Conservation (phyloP, 495 filamentous ascomycete species). For the Aspergillus olivimuriae region DNA sequence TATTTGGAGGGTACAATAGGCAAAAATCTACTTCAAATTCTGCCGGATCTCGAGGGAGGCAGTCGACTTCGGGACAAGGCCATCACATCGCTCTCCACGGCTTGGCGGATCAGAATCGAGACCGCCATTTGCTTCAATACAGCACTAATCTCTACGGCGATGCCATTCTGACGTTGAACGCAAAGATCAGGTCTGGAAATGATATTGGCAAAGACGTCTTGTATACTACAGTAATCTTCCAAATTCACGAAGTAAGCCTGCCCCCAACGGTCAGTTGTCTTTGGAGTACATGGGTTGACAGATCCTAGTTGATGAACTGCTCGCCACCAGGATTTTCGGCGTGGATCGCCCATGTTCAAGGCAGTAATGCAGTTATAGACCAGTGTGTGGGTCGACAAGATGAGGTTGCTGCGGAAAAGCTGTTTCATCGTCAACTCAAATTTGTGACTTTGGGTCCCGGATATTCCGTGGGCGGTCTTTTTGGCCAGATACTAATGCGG, state of each 20-base stretch:
- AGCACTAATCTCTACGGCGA: slow-evolving; percentile 19
- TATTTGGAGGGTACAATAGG: slow-evolving; percentile 4
- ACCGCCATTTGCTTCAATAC: slow-evolving; percentile 13
- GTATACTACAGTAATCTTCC: slow-evolving; percentile 21
- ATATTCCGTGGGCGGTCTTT: background rate
- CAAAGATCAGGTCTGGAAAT: slow-evolving; percentile 9
- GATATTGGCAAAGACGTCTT: slow-evolving; percentile 16
- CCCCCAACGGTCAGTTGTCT: background rate
- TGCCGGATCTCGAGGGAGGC: slow-evolving; percentile 8
- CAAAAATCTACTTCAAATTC: slow-evolving; percentile 11
- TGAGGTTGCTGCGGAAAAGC: slow-evolving; percentile 7
- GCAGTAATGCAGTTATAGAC: slow-evolving; percentile 16
- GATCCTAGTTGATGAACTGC: slow-evolving; percentile 17
- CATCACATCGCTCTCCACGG: slow-evolving; percentile 13
- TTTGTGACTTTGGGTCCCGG: slow-evolving; percentile 16
- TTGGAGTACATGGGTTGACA: background rate
- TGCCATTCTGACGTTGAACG: slow-evolving; percentile 13
- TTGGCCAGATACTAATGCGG: background rate
- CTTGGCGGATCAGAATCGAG: slow-evolving; percentile 16
- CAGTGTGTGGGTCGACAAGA: slow-evolving; percentile 8
- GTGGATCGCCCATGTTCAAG: slow-evolving; percentile 23
- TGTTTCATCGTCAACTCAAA: slow-evolving; percentile 20
- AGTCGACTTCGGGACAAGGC: slow-evolving; percentile 17
- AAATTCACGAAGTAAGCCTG: slow-evolving; percentile 19
- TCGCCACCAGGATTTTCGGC: slow-evolving; percentile 18